These are phyloP conservation scores for Syzygium aqueum DNA, from an alignment of 345 rosid species.

Conservation along the genomic window DNA sequence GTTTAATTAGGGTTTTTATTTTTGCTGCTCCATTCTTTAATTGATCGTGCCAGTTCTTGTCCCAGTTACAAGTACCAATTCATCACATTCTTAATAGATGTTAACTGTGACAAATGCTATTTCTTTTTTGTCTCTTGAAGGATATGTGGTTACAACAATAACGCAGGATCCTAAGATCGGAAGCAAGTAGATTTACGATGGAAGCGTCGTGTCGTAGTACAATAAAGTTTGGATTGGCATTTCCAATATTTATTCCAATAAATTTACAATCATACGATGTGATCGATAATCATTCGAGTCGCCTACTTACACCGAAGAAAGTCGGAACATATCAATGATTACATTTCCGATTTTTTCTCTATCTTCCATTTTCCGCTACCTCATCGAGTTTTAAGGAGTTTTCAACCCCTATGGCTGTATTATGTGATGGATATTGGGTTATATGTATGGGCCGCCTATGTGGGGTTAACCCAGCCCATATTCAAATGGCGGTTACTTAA, in stretches of 20 bases:
- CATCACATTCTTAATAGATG: neutral
- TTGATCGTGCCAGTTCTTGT: neutral
- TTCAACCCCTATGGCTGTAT: neutral
- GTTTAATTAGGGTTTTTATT: neutral
- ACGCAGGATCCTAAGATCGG: constrained; percentile 26
- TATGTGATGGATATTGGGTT: too few relatives aligned
- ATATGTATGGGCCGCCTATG: too few relatives aligned
- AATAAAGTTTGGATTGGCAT: neutral
- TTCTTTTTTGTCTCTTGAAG: constrained; percentile 1
- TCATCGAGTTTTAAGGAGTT: neutral
- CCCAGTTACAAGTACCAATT: neutral
- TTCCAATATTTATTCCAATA: neutral
- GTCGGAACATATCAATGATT: neutral
- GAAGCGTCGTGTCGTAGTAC: neutral
- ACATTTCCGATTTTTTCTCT: neutral
- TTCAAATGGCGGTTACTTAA: too few relatives aligned
- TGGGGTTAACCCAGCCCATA: too few relatives aligned
- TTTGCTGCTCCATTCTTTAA: neutral
- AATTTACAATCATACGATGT: neutral
- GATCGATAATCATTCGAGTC: neutral
- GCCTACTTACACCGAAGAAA: accelerated
- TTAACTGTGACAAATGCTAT: neutral
- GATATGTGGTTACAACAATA: constrained; percentile 20
- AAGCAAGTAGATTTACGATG: neutral
- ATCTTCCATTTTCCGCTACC: neutral